Base-by-base conservation (phyloP, 2,329 filamentous ascomycete genomes). In the Trichoderma afroharzianum region DNA sequence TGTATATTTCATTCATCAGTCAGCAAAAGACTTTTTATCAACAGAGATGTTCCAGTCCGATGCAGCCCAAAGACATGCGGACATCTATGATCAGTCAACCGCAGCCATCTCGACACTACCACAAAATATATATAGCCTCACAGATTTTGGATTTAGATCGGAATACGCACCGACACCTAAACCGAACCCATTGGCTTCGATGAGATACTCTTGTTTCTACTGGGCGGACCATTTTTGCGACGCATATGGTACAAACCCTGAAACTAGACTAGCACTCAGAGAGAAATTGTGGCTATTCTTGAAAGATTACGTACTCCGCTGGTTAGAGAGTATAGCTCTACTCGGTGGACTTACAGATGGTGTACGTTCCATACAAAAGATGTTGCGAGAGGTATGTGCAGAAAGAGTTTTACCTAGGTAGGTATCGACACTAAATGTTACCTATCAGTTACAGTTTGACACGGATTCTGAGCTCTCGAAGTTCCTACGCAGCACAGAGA, bases 1-100 rank as follows among this genome's bases (percentile, higher is more conserved):
- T 0, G 70, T 85, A 12, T 81, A 78, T 47, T 80, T 85, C 59
- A 76, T 85, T 0, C 82, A 86, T 70, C 80, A 84, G 70, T 85
- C 83, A 9, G 83, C 81, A 3, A 83, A 84, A 64, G 83, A 85
- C 2, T 57, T 57, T 30, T 39, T 83, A 77, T 73, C 63, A 85
- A 3, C 71, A 6, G 24, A 72, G 30, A 61, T 76, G 2, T 73
- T 73, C 71, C 57, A 47, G 18, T 11, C 68, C n/a, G 61, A 73
- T n/a, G 74, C 70, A 6, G 47, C 68, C n/a, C 58, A 76, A 7
- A 72, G 73, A 15, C 80, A 84, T 71, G 66, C 76, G 14, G n/a
- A 9, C 0, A 79, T 85, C 2, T 80, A 80, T 62, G 76, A 73
- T 15, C 74, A 75, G 33, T 85, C 82, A 9, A 64, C 84, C 0